These are phyloP conservation scores for Pseudocercospora ulei DNA, from an alignment of 2,329 filamentous ascomycete species.

Conservation along the genomic window DNA sequence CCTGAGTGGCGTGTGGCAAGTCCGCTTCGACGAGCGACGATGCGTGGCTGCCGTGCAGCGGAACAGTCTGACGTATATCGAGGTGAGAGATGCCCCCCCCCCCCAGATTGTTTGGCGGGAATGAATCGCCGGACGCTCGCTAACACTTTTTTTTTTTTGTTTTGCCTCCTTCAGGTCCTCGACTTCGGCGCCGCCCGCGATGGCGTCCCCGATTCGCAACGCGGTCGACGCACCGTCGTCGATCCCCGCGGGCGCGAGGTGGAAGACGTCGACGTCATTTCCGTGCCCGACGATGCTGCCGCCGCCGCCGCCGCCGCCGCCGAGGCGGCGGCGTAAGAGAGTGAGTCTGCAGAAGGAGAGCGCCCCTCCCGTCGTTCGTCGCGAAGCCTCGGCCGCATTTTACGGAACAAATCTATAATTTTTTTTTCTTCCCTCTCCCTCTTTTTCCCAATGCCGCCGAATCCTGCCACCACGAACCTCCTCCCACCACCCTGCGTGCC, in stretches of 20 bases:
- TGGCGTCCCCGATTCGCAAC: slow-evolving; percentile 64
- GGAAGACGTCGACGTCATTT: slow-evolving; percentile 28
- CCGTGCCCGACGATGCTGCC: slow-evolving; percentile 16
- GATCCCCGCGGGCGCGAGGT: slow-evolving; percentile 34
- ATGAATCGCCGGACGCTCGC: too few relatives aligned
- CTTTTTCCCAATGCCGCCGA: too few relatives aligned
- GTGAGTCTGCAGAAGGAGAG: too few relatives aligned
- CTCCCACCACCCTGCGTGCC: too few relatives aligned
- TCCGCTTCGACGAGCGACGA: slow-evolving; percentile 89
- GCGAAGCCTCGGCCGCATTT: too few relatives aligned
- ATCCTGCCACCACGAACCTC: too few relatives aligned
- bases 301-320: slow-evolving; percentile 17
- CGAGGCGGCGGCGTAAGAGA: too few relatives aligned
- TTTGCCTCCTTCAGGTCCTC: slow-evolving; percentile 58
- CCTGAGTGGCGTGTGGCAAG: slow-evolving; percentile 95
- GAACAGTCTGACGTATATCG: slow-evolving; percentile 84
- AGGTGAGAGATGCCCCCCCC: slow-evolving; percentile 63
- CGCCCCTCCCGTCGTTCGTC: too few relatives aligned
- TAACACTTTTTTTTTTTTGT: background rate
- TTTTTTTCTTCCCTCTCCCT: too few relatives aligned
- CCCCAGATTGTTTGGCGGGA: too few relatives aligned
- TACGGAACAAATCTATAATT: too few relatives aligned
- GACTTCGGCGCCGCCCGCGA: slow-evolving; percentile 94
- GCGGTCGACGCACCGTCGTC: slow-evolving; percentile 64
- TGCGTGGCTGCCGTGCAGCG: slow-evolving; percentile 95